Evolutionary conservation across 495 filamentous ascomycete species (phyloP).

Genomic region (Monascus purpureus): DNA sequence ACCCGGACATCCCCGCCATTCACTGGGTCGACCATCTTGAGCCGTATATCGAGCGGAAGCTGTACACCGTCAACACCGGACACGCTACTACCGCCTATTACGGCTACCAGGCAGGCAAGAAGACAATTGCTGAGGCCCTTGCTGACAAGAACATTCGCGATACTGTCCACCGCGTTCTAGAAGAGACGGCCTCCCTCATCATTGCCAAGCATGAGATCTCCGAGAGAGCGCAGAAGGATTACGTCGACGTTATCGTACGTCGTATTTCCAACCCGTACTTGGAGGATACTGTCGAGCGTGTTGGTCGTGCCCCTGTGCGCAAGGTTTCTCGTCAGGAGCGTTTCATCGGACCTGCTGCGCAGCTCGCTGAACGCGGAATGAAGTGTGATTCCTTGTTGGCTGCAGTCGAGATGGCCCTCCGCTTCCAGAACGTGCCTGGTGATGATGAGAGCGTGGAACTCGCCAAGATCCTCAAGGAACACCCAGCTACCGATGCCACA

Average conservation of each 20-base stretch:
- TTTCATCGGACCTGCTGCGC: conserved; percentile 81
- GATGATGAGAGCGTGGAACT: conserved; percentile 78
- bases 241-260: conserved; percentile 81
- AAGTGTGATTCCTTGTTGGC: conserved; percentile 56
- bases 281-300: conserved; percentile 85
- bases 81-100: conserved; percentile 97
- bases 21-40: conserved; percentile 82
- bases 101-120: conserved; percentile 69
- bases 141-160: conserved; percentile 52
- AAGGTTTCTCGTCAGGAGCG: conserved; percentile 89
- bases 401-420: conserved; percentile 72
- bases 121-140: conserved; percentile 75
- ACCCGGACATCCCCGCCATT: conserved; percentile 70
- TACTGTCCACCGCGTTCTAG: conserved; percentile 59
- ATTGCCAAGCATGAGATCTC: conserved; percentile 72
- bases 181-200: conserved; percentile 75
- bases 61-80: conserved; percentile 97
- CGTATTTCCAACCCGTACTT: conserved; percentile 93
- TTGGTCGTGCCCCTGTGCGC: conserved; percentile 84
- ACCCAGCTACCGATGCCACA: conserved; percentile 49
- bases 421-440: conserved; percentile 81
- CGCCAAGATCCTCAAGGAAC: conserved; percentile 64
- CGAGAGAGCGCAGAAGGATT: conserved; percentile 63
- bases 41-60: conserved; percentile 97
- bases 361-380: conserved; percentile 65